Conservation (phyloP, 371 early-diverging fungal genomes). For the Mycotypha africana region DNA sequence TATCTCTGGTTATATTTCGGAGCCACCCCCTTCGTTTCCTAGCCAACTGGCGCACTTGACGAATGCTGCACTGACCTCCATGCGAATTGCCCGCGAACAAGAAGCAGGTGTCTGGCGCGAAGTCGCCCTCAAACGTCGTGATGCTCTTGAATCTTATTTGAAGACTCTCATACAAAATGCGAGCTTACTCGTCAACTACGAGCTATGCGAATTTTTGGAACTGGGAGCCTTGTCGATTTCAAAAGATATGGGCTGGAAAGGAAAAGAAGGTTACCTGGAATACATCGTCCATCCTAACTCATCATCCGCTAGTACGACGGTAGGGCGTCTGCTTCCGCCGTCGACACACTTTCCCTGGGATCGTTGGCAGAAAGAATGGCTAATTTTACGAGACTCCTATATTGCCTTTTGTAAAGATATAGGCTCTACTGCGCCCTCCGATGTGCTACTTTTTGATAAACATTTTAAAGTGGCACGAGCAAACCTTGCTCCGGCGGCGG, state of each 20-base stretch:
- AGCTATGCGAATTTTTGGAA: conserved; percentile 76
- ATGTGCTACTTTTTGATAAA: conserved; percentile 69
- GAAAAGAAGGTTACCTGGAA: conserved; percentile 75
- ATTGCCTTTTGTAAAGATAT: conserved; percentile 52
- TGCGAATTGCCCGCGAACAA: conserved; percentile 26
- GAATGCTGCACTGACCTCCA: conserved; percentile 28
- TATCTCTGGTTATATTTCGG: conserved; percentile 13
- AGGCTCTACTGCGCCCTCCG: conserved; percentile 44
- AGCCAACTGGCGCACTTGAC: conserved; percentile 29
- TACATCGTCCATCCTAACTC: conserved; percentile 27
- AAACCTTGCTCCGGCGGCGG: conserved; percentile 3
- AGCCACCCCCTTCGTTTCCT: conserved; percentile 39
- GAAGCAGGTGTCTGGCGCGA: conserved; percentile 25
- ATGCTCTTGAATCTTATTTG: conserved; percentile 61
- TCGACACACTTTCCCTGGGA: conserved; percentile 20
- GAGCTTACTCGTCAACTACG: conserved; percentile 50
- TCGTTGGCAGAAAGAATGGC: conserved; percentile 64
- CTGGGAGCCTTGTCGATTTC: conserved; percentile 65
- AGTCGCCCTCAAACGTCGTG: conserved; percentile 48
- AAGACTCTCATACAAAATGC: conserved; percentile 46
- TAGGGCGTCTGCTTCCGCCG: no score
- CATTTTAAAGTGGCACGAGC: conserved; percentile 40
- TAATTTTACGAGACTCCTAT: conserved; percentile 50
- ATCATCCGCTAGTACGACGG: neutral
- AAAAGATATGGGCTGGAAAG: conserved; percentile 81